Base-by-base conservation (phyloP, 768 basidiomycete species). In the Piloderma croceum region DNA sequence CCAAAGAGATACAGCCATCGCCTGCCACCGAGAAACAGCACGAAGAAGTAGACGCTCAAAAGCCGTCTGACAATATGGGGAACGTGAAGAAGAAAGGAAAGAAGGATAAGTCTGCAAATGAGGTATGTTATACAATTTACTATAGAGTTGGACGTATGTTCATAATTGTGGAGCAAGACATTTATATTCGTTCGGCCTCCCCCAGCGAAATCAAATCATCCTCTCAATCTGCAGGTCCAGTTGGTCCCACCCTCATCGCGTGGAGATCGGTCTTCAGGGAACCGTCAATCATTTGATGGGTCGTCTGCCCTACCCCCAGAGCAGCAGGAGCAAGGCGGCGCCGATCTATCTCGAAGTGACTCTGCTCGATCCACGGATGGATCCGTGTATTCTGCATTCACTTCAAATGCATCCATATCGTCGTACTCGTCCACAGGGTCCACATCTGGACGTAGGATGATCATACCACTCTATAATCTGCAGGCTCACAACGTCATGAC, bases 111-210 rank as follows among this genome's bases (percentile, higher is more conserved):
- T 56, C 52, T 31, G 58, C 68, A 6, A 71, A 71, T 51, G 77
- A 79, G 65, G 77, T 75, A 38, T 36, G 63, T 48, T 12, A 20
- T 11, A 17, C 34, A 34, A 42, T 38, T 21, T 17, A 7, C 22
- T 2, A 46, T 18, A 33, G 38, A 31, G 21, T 31, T 38, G 37
- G 45, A 44, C 4, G 21, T 46, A 27, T 21, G 15, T 33, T 36
- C 43, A 15, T 35, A 43, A 13, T 31, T 24, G 13, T 34, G 23
- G 34, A 41, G 42, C 39, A 36, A 24, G 90, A 88, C 85, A 0
- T 90, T 92, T 65, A 87, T 93, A 42, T 80, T 94, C 54, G 92
- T 94, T 41, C 79, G 88, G 36, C 92, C 92, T 4, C 90, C 90
- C 3, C 89, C 90, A 1, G 78, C 86, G 5, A 79, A 81, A 51